Evolutionary conservation across 371 early-diverging fungal species (phyloP).

Genomic region (Rhizomucor pusillus): DNA sequence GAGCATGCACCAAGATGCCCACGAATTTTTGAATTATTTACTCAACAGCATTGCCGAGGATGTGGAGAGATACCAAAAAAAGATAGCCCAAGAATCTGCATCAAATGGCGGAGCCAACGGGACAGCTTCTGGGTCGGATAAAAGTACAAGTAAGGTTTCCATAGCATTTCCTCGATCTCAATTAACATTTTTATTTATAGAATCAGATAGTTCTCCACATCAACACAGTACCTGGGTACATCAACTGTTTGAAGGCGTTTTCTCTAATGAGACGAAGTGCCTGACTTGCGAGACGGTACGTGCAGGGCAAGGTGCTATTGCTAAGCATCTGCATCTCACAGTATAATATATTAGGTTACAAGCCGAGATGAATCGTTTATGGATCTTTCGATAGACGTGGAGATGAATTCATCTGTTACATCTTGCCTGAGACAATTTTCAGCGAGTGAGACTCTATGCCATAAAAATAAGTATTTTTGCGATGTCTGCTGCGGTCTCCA

Average conservation of each 20-base stretch:
- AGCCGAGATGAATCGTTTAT: conserved; percentile 93
- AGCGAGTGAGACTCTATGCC: conserved; percentile 89
- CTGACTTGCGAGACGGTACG: conserved; percentile 91
- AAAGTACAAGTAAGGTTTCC: neutral
- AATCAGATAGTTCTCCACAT: conserved; percentile 14
- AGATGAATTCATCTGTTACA: conserved; percentile 91
- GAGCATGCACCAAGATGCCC: conserved; percentile 96
- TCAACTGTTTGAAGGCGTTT: conserved; percentile 89
- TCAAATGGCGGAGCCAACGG: conserved; percentile 11
- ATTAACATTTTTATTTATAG: conserved; percentile 1
- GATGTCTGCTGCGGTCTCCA: conserved; percentile 92
- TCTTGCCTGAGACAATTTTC: conserved; percentile 92
- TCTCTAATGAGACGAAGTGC: conserved; percentile 96
- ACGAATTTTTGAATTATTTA: conserved; percentile 94
- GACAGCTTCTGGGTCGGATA: conserved; percentile 4
- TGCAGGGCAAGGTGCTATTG: neutral
- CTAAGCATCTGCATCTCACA: too few species aligned
- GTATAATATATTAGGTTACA: conserved; percentile 63
- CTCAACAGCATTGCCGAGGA: conserved; percentile 92
- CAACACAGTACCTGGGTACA: conserved; percentile 86
- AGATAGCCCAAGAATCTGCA: conserved; percentile 5
- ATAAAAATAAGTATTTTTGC: conserved; percentile 96
- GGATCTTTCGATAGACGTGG: conserved; percentile 94
- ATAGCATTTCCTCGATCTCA: neutral
- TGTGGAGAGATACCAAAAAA: conserved; percentile 61